phyloP scores from a whole-genome alignment of 148 eudicot genomes.

The Vaccinium myrtillus region DNA sequence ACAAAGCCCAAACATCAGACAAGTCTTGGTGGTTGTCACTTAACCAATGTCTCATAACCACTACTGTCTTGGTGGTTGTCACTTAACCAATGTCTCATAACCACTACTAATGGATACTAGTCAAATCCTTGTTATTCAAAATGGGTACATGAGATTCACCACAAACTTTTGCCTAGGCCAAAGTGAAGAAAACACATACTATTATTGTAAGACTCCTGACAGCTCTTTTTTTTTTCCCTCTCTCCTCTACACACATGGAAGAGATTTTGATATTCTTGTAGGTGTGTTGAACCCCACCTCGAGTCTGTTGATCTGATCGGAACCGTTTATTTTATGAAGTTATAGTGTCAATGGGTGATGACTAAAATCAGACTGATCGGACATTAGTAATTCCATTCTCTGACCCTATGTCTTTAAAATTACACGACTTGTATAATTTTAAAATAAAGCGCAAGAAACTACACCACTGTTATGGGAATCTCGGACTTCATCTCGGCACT shows the following conservation, averaged over 20 bases:
- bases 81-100: background rate
- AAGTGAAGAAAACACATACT: background rate
- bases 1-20: background rate
- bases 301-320: background rate
- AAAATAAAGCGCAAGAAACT: no score
- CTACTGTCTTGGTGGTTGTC: background rate
- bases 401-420: no score
- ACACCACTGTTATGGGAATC: no score
- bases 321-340: no score
- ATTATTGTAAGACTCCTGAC: no score
- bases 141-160: conserved; percentile 1
- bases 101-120: background rate
- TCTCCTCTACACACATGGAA: background rate
- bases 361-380: background rate
- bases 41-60: background rate
- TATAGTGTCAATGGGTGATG: background rate
- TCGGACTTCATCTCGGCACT: no score
- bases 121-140: background rate
- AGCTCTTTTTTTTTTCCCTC: background rate
- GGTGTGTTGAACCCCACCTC: background rate
- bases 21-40: background rate
- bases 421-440: no score
- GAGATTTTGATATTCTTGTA: background rate
- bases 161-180: background rate
- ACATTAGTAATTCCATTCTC: no score